Conservation (phyloP, 2,329 filamentous ascomycete species). For the Chrysoporthe deuterocubensis region DNA sequence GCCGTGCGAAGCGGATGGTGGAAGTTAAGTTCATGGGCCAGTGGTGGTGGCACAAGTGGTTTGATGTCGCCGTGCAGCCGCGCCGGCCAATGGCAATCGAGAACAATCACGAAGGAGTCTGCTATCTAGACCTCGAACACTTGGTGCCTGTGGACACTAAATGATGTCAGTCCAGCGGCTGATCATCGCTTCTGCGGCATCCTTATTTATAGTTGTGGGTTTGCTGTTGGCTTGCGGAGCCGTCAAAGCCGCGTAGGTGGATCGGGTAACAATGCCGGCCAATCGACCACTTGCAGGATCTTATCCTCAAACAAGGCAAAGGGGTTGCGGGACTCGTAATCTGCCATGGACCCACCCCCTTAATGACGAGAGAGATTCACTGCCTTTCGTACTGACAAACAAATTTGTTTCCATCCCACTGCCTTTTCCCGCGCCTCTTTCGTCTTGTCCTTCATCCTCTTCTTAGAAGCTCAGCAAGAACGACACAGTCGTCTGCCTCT, state of each 20-base stretch:
- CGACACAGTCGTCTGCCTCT: conserved; percentile 1
- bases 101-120: not conserved
- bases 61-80: not conserved
- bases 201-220: conserved; percentile 16
- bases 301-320: conserved; percentile 15
- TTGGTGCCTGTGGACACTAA: not conserved
- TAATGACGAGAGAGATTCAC: conserved; percentile 1
- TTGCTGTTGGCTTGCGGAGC: conserved; percentile 5
- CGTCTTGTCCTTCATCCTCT: conserved; percentile 3
- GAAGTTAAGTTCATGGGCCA: not conserved
- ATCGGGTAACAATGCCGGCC: conserved; percentile 10
- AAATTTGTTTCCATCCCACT: conserved; percentile 8
- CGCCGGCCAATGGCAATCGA: not conserved
- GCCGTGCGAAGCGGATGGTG: not conserved
- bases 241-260: conserved; percentile 12
- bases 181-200: conserved; percentile 5
- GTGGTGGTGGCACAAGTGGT: not conserved
- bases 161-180: conserved; percentile 8
- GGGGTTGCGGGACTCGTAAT: conserved; percentile 18
- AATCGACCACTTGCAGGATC: not conserved
- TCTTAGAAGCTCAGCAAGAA: not conserved
- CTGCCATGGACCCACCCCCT: conserved; percentile 19
- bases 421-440: not conserved
- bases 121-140: not conserved
- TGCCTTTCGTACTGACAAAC: conserved; percentile 4